phyloP scores from a whole-genome alignment of 129 eudicot species.

The Flaveria ramosissima region DNA sequence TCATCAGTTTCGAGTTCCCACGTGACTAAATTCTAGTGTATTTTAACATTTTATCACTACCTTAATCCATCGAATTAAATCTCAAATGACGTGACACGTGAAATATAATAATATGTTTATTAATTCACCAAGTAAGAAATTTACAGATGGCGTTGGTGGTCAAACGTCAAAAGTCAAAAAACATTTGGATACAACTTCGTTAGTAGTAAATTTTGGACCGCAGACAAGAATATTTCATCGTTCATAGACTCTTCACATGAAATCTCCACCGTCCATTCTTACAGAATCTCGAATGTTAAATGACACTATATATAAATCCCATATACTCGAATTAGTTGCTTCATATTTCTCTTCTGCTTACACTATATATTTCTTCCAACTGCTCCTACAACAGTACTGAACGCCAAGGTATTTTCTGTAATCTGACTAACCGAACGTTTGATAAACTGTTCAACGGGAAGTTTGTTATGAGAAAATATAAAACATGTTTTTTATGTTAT shows the following conservation, averaged over 20 bases:
- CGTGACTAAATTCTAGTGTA: no score
- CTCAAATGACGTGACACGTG: no score
- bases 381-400: no score
- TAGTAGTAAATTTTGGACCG: background rate
- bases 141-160: background rate
- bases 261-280: conserved; percentile 4
- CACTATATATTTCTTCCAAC: background rate
- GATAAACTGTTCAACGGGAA: no score
- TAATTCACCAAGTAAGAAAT: background rate
- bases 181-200: background rate
- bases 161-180: background rate
- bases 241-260: background rate
- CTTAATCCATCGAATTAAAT: no score
- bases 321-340: background rate
- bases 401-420: no score
- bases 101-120: background rate
- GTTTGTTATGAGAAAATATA: no score
- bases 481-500: no score
- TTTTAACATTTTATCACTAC: no score
- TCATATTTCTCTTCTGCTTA: background rate
- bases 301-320: background rate
- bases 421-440: no score
- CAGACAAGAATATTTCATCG: background rate
- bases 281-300: background rate
- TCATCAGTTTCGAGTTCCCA: no score